Evolutionary conservation across 257 asterid genomes (phyloP), one percentile per base, ranked within the genome.

Genomic region (Ajuga chamaepitys): DNA sequence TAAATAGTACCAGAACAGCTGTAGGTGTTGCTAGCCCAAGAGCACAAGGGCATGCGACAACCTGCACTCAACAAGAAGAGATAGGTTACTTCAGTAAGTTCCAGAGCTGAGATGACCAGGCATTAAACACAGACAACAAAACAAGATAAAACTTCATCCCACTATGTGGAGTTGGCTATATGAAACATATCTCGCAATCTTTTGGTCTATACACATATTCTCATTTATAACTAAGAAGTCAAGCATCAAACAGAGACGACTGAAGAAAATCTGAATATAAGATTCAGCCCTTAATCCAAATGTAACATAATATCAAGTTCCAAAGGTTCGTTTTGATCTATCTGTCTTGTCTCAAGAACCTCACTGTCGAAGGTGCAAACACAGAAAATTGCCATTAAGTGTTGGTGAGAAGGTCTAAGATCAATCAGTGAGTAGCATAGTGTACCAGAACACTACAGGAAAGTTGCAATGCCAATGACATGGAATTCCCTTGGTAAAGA

Each of bases 21-120:
- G 99, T 94, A 57, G 99, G 99, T 58, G 99, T 94, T 64, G 99
- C 99, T 70, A 94, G 76, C 75, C 99, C 99, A 73, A 94, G 97
- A 58, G 99, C 99, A 83, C 99, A 94, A 47, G 99, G 99, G 80
- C 99, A 94, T 70, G 99, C 99, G 42, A 94, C 85, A 75, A 94
- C 99, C 99, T 94, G 81, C 76, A 78, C 16, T 70, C 75, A 67
- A 67, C 54, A 73, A 77, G 22, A 62, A 72, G 47, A 67, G 41
- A 38, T 37, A 35, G 60, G 57, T 67, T 50, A 74, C 56, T 18
- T 58, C 38, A 64, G 57, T 52, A 56, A 58, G 71, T 32, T 35
- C 10, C 45, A 67, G 35, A 73, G 11, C 40, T 47, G 37, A 55
- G 65, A 46, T 44, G 46, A 52, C 48, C 28, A 30, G 62, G 17